Percentiles rank a stretch among this genome's conserved stretches.
Conservation (phyloP, 352 stramenopile genomes). For the Pythium pyrilobum region DNA sequence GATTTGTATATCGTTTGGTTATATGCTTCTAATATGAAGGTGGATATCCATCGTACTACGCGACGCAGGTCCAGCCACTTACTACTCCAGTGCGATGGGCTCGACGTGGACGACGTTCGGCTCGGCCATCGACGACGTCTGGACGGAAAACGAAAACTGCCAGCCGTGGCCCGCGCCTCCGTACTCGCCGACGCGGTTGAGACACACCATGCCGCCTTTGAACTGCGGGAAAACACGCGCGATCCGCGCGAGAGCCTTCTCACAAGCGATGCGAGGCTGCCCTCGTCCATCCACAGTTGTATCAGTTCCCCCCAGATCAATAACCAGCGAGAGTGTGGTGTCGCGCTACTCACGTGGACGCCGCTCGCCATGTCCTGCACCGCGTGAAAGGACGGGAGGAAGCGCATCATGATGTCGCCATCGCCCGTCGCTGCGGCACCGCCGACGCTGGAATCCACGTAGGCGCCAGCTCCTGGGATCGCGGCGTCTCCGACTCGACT, state of each 20-base stretch:
- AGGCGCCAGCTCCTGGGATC: slow-evolving; percentile 79
- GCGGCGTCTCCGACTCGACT: slow-evolving; percentile 87
- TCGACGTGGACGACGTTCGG: slow-evolving; percentile 51
- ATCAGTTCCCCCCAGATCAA: too few species aligned
- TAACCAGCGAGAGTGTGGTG: too few species aligned
- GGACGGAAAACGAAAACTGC: slow-evolving; percentile 67
- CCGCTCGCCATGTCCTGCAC: slow-evolving; percentile 77
- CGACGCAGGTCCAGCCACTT: background rate
- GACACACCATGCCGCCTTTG: slow-evolving; percentile 73
- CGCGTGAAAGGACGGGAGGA: slow-evolving; percentile 79
- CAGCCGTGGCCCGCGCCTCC: slow-evolving; percentile 71
- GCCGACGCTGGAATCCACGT: slow-evolving; percentile 77
- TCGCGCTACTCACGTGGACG: slow-evolving; percentile 46
- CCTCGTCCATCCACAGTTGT: background rate
- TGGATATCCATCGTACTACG: background rate
- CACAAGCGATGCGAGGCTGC: slow-evolving; percentile 57
- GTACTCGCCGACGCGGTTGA: slow-evolving; percentile 67
- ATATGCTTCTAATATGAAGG: background rate
- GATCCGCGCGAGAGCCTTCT: slow-evolving; percentile 46
- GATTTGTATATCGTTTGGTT: slow-evolving; percentile 13
- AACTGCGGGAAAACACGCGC: slow-evolving; percentile 53
- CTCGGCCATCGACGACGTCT: slow-evolving; percentile 46
- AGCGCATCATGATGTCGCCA: slow-evolving; percentile 91
- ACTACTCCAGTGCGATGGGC: slow-evolving; percentile 25
- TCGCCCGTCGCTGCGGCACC: slow-evolving; percentile 85